phyloP scores from a whole-genome alignment of 164 flowering plant species.

The Euptelea pleiosperma region DNA sequence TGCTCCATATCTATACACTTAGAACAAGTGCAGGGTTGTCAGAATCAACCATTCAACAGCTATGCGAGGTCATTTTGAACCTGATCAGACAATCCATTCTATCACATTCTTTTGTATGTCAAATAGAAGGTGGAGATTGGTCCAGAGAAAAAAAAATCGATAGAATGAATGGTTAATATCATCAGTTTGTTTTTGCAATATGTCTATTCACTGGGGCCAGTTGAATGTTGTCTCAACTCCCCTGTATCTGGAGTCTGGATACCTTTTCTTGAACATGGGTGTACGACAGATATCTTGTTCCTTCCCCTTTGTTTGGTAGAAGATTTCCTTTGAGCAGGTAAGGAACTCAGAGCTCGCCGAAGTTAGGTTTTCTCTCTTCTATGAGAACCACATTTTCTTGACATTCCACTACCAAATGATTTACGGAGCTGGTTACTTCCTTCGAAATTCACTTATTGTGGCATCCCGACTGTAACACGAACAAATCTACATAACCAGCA shows the following conservation, averaged over 20 bases:
- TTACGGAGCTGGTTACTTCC: constrained; percentile 18
- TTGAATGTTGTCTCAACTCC: background rate
- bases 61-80: no score
- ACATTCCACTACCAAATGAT: constrained; percentile 16
- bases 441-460: constrained; percentile 18
- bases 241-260: background rate
- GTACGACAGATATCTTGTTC: background rate
- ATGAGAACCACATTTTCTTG: constrained; percentile 21
- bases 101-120: background rate
- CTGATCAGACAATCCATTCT: no score
- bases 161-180: no score
- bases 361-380: constrained; percentile 15
- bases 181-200: background rate
- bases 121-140: background rate
- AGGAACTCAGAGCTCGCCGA: constrained; percentile 11
- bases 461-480: constrained; percentile 18
- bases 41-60: no score
- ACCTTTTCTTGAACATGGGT: background rate
- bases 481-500: constrained; percentile 19
- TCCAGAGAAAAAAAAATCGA: no score
- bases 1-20: background rate
- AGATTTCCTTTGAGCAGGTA: constrained; percentile 6
- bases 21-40: no score
- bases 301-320: background rate
- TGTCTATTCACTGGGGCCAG: no score